Evolutionary conservation across 208 protist genomes (phyloP).

Genomic region (Porcisia hertigi): DNA sequence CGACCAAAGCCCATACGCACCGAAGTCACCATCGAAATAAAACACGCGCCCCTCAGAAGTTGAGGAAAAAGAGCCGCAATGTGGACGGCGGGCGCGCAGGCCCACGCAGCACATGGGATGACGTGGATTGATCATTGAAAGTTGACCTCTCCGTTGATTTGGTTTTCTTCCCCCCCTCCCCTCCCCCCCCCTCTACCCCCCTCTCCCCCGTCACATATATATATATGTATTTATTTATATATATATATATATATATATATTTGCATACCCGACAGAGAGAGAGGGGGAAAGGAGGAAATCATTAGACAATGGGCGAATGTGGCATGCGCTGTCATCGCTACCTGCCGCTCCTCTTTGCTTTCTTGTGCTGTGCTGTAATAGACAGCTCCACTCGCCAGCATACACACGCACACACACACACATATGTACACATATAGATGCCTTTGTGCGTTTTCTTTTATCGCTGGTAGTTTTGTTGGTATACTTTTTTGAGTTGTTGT

Average conservation of each 20-base stretch:
- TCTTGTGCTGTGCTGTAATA: slow-evolving; percentile 15
- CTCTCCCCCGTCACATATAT: no score
- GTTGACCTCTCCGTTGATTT: background rate
- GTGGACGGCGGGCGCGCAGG: background rate
- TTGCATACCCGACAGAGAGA: no score
- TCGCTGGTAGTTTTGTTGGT: background rate
- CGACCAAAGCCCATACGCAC: background rate
- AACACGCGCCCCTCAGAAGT: background rate
- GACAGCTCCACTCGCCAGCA: background rate
- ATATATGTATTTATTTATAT: no score
- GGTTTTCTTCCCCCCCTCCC: background rate
- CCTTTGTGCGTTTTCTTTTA: background rate
- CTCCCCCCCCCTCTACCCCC: no score
- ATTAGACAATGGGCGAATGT: background rate
- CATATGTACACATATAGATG: background rate
- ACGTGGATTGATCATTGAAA: slow-evolving; percentile 26
- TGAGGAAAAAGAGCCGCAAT: background rate
- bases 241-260: no score
- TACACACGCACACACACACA: background rate
- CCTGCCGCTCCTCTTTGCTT: slow-evolving; percentile 9
- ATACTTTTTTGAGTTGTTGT: background rate
- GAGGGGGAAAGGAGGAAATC: background rate
- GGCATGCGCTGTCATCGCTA: slow-evolving; percentile 1
- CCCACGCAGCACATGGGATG: slow-evolving; percentile 34
- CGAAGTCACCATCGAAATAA: slow-evolving; percentile 14